A percentile compares a stretch with the other conserved stretches of the same genome.
Evolutionary conservation across 805 yeast genomes (phyloP).

Genomic region (Schizosaccharomyces lindneri): DNA sequence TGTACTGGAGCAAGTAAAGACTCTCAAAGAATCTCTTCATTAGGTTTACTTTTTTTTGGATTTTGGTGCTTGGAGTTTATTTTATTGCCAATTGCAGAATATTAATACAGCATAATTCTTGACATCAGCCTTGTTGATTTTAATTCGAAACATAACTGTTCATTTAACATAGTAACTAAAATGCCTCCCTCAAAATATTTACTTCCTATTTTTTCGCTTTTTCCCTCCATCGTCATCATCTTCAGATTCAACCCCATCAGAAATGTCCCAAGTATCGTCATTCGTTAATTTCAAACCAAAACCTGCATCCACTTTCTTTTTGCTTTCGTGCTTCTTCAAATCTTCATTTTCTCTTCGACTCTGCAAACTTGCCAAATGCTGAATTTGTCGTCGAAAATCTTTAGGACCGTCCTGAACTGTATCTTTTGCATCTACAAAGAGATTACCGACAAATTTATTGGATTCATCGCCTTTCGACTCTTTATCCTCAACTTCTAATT

Average conservation of each 20-base stretch:
- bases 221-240: background rate
- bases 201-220: background rate
- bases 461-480: background rate
- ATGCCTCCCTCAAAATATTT: background rate
- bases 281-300: background rate
- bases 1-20: conserved; percentile 43
- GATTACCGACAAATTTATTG: background rate
- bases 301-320: background rate
- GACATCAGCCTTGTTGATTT: too few species aligned
- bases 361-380: background rate
- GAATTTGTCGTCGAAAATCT: background rate
- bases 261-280: background rate
- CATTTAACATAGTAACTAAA: background rate
- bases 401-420: background rate
- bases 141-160: background rate
- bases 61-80: too few species aligned
- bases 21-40: conserved; percentile 6
- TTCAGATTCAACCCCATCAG: background rate
- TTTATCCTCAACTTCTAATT: background rate
- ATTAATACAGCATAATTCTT: too few species aligned
- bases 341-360: background rate
- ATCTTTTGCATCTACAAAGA: background rate
- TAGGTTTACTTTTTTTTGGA: background rate
- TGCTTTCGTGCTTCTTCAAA: background rate
- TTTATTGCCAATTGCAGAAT: too few species aligned